Evolutionary conservation across 345 rosid species (phyloP).

Genomic region (Psidium guajava): DNA sequence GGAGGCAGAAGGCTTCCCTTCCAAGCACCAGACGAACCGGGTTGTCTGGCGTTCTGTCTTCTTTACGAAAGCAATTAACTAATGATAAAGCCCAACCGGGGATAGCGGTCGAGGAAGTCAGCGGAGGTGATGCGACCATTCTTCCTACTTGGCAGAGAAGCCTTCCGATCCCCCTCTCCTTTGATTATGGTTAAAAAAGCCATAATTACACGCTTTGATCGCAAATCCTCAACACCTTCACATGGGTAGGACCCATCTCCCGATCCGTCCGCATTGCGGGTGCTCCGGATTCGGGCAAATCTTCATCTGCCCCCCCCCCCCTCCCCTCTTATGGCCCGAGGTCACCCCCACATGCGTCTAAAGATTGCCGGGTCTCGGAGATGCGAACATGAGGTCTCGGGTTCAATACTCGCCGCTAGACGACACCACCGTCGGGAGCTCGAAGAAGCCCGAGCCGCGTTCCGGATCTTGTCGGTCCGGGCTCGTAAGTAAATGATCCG

Average conservation of each 20-base stretch:
- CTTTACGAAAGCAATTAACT: not conserved
- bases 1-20: too few relatives aligned
- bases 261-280: not conserved
- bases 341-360: not conserved
- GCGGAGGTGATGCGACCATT: not conserved
- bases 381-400: not conserved
- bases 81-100: not conserved
- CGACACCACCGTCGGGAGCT: not conserved
- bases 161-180: not conserved
- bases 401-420: not conserved
- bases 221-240: not conserved
- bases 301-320: not conserved
- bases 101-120: not conserved
- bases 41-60: not conserved
- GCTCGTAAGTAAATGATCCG: not conserved
- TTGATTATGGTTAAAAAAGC: not conserved
- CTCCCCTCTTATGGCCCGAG: not conserved
- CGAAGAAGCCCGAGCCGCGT: not conserved
- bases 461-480: too few relatives aligned
- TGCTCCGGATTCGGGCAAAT: not conserved
- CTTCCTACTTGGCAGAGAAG: not conserved
- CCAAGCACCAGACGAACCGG: not conserved
- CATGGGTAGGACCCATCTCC: slow-evolving; percentile 2
- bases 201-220: not conserved
- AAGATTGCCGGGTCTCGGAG: not conserved